phyloP scores from a whole-genome alignment of 176 grass and related monocot genomes.

The Secale cereale region DNA sequence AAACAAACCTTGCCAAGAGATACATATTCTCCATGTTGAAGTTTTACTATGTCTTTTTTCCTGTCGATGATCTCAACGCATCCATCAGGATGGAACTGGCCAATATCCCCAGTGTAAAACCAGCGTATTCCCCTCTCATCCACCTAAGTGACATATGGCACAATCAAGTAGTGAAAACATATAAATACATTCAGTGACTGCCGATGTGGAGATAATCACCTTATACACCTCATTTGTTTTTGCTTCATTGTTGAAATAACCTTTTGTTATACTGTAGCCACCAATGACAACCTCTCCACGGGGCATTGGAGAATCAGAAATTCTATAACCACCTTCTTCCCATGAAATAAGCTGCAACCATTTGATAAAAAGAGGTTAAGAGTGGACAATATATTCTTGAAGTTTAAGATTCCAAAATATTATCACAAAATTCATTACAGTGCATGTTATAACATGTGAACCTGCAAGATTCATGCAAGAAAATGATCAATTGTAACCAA shows the following conservation, averaged over 20 bases:
- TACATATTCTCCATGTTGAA: conserved; percentile 90
- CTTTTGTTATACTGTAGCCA: conserved; percentile 66
- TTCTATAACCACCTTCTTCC: conserved; percentile 75
- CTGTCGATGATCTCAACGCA: conserved; percentile 86
- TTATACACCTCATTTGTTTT: conserved; percentile 85
- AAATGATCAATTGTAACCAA: neutral
- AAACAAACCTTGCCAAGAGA: conserved; percentile 83
- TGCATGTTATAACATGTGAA: neutral
- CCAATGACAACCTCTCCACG: conserved; percentile 80
- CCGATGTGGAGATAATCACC: conserved; percentile 29
- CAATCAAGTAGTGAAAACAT: conserved; percentile 1
- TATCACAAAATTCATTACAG: neutral
- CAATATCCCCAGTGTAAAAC: conserved; percentile 94
- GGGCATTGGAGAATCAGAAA: conserved; percentile 79
- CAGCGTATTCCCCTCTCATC: conserved; percentile 68
- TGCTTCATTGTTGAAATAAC: conserved; percentile 82
- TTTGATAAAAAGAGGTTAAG: conserved; percentile 16
- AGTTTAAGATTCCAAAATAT: neutral
- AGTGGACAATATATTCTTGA: neutral
- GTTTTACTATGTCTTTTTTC: conserved; percentile 96
- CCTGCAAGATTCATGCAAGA: neutral
- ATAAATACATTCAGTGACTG: neutral
- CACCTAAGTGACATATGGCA: conserved; percentile 31
- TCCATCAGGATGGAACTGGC: conserved; percentile 85
- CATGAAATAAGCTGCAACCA: conserved; percentile 66